These are phyloP conservation scores for Camellia granthamiana DNA, from an alignment of 148 eudicot genomes.

Conservation along the genomic window DNA sequence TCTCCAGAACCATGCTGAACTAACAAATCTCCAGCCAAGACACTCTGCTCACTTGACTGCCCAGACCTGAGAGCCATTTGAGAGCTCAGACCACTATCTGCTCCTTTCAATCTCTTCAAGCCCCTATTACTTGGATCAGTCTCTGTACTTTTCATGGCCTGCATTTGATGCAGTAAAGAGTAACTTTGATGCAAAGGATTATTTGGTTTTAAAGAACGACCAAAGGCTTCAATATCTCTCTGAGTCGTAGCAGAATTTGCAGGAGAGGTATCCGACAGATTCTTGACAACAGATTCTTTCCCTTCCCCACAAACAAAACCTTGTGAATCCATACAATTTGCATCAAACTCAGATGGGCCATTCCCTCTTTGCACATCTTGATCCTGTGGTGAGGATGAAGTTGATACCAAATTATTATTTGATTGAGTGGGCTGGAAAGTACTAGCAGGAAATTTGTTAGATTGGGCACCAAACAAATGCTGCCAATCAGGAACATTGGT, in stretches of 20 bases:
- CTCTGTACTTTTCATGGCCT: constrained; percentile 39
- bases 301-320: constrained; percentile 32
- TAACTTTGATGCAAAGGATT: constrained; percentile 33
- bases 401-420: constrained; percentile 38
- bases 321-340: constrained; percentile 19
- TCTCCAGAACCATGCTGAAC: constrained; percentile 35
- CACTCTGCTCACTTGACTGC: constrained; percentile 28
- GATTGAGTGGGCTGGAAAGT: constrained; percentile 38
- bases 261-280: constrained; percentile 42
- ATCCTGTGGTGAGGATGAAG: constrained; percentile 28
- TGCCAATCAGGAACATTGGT: constrained; percentile 32
- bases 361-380: constrained; percentile 27
- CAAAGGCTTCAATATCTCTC: constrained; percentile 70
- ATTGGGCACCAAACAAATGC: constrained; percentile 32
- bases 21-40: constrained; percentile 27
- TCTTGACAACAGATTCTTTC: constrained; percentile 30
- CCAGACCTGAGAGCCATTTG: constrained; percentile 24
- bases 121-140: constrained; percentile 48
- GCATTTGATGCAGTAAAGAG: constrained; percentile 65
- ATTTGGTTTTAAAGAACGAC: constrained; percentile 59
- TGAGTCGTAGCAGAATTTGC: constrained; percentile 49
- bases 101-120: constrained; percentile 58
- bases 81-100: constrained; percentile 32
- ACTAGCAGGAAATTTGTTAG: constrained; percentile 32
- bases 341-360: constrained; percentile 21